Conservation (phyloP, 345 rosid species). For the Lepidium didymum region DNA sequence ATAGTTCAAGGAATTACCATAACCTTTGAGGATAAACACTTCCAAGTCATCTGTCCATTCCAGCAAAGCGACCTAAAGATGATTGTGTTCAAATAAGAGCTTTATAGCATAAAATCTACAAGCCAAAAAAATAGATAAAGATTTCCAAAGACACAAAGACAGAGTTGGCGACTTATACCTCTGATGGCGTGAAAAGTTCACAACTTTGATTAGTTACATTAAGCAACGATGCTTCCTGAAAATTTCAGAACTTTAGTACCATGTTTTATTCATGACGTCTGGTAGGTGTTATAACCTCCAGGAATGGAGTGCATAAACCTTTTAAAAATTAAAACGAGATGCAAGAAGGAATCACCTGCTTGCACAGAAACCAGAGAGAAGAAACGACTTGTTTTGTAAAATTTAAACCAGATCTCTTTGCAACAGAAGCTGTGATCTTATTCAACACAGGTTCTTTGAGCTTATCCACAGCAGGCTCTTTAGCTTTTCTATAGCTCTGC, state of each 20-base stretch:
- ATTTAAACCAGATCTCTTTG: constrained; percentile 47
- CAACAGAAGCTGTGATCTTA: constrained; percentile 60
- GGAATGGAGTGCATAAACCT: neutral
- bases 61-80: constrained; percentile 67
- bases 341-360: constrained; percentile 48
- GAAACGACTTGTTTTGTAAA: constrained; percentile 70
- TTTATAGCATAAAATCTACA: neutral
- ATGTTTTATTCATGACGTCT: neutral
- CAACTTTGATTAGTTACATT: constrained; percentile 83
- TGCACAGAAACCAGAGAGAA: constrained; percentile 92
- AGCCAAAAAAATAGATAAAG: neutral
- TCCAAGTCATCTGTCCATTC: constrained; percentile 97
- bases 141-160: neutral
- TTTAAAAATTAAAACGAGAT: neutral
- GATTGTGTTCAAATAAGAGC: constrained; percentile 17
- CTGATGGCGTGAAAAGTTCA: constrained; percentile 64
- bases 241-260: neutral
- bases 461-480: constrained; percentile 65
- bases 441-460: constrained; percentile 79
- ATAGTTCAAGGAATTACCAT: constrained; percentile 76
- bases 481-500: constrained; percentile 54
- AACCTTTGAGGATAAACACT: constrained; percentile 73
- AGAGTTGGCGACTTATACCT: constrained; percentile 41
- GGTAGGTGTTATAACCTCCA: neutral
- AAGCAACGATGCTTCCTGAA: constrained; percentile 90